Percentiles rank a stretch among this genome's conserved stretches.
phyloP scores from a whole-genome alignment of 2,329 filamentous ascomycete species.

The Talaromyces islandicus region DNA sequence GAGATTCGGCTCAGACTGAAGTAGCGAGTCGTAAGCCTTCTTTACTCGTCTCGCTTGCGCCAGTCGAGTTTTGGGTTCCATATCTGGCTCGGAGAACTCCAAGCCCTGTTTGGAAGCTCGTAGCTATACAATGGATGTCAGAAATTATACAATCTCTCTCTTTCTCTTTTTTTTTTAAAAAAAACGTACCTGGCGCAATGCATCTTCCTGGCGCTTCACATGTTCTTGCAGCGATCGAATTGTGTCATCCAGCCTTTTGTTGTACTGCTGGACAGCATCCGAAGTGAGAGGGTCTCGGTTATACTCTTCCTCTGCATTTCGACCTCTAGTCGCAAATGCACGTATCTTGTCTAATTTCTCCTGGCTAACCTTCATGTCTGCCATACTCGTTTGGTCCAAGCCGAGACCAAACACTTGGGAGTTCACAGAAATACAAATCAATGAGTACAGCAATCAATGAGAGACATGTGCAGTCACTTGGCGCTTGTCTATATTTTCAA shows the following conservation, averaged over 20 bases:
- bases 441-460: neutral
- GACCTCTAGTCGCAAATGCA: constrained; percentile 28
- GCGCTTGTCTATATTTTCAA: neutral
- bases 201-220: constrained; percentile 42
- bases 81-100: constrained; percentile 24
- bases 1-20: constrained; percentile 57
- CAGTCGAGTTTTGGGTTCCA: constrained; percentile 28
- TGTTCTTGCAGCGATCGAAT: constrained; percentile 59
- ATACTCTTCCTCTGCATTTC: constrained; percentile 28
- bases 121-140: constrained; percentile 23
- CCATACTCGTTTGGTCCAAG: neutral
- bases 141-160: neutral
- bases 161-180: too few relatives aligned
- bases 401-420: neutral
- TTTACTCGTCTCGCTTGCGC: constrained; percentile 51
- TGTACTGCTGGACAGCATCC: constrained; percentile 27
- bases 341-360: constrained; percentile 28
- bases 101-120: constrained; percentile 22
- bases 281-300: constrained; percentile 20
- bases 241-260: constrained; percentile 54
- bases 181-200: constrained; percentile 39
- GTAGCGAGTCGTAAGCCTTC: constrained; percentile 60
- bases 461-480: neutral
- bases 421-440: neutral
- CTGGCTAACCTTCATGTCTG: constrained; percentile 26